Evolutionary conservation across 371 early-diverging fungal species (phyloP).

Genomic region (Phascolomyces articulosus): DNA sequence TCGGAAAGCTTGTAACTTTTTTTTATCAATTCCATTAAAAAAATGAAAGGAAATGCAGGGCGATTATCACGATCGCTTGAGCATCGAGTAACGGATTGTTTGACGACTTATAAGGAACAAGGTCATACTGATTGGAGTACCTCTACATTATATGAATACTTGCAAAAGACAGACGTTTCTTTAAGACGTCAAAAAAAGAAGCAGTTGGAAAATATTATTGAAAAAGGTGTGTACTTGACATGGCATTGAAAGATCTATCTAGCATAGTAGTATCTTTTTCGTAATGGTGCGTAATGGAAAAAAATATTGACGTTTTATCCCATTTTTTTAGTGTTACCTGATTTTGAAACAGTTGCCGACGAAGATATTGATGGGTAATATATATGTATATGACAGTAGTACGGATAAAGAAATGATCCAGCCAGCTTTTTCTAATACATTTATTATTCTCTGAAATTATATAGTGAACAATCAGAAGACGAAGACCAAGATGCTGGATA

Average conservation of each 20-base stretch:
- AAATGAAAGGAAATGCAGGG: slow-evolving; percentile 12
- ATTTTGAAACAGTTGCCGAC: neutral
- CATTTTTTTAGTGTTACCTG: slow-evolving; percentile 5
- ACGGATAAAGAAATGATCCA: no score
- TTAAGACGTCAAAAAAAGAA: slow-evolving; percentile 51
- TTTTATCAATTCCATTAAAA: neutral
- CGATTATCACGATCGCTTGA: slow-evolving; percentile 28
- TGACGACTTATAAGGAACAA: slow-evolving; percentile 34
- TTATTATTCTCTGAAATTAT: no score
- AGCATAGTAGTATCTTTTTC: no score
- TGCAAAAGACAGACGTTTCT: slow-evolving; percentile 45
- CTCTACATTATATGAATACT: slow-evolving; percentile 45
- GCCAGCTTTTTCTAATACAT: no score
- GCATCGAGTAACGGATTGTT: slow-evolving; percentile 28
- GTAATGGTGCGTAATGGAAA: no score
- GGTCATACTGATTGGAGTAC: slow-evolving; percentile 33
- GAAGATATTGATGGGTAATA: slow-evolving; percentile 2
- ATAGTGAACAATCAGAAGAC: slow-evolving; percentile 29
- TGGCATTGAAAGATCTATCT: no score
- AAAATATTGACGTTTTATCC: neutral
- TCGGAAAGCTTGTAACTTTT: neutral
- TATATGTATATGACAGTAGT: neutral
- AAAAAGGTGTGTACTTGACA: slow-evolving; percentile 34
- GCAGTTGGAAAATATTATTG: slow-evolving; percentile 50
- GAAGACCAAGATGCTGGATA: slow-evolving; percentile 38